A percentile compares a stretch with the other conserved stretches of the same genome.
These are phyloP conservation scores for Lodderomyces margitis DNA, from an alignment of 1,139 yeast species.

Conservation along the genomic window DNA sequence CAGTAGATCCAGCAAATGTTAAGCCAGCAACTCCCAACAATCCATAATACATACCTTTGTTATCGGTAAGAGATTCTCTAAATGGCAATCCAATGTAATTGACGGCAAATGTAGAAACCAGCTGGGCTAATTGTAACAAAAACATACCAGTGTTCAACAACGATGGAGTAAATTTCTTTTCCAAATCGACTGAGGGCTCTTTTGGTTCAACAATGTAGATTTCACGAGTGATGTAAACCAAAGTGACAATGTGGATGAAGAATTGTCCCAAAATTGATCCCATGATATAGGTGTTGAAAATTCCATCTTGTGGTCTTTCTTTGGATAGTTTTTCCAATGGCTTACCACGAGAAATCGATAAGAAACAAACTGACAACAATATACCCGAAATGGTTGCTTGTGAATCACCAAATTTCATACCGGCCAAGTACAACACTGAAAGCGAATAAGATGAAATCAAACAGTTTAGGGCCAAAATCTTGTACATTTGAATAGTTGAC, in stretches of 20 bases:
- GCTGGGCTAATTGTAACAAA: constrained; percentile 90
- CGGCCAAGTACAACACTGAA: constrained; percentile 91
- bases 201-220: constrained; percentile 89
- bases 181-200: constrained; percentile 84
- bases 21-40: constrained; percentile 85
- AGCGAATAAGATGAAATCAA: constrained; percentile 94
- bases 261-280: constrained; percentile 97
- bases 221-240: constrained; percentile 78
- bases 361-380: constrained; percentile 88
- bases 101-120: constrained; percentile 96
- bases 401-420: constrained; percentile 96
- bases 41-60: constrained; percentile 97
- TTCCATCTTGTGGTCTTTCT: constrained; percentile 97
- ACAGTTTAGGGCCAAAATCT: constrained; percentile 94
- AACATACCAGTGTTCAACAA: constrained; percentile 95
- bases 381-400: constrained; percentile 95
- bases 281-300: constrained; percentile 92
- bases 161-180: constrained; percentile 84
- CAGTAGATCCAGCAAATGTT: constrained; percentile 91
- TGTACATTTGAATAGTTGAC: constrained; percentile 98
- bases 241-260: constrained; percentile 82
- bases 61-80: constrained; percentile 84
- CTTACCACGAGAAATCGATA: constrained; percentile 91
- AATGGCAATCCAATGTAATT: constrained; percentile 98
- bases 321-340: constrained; percentile 87